Base-by-base conservation (phyloP, 192 early-diverging fungal species). In the Physocladia obscura region DNA sequence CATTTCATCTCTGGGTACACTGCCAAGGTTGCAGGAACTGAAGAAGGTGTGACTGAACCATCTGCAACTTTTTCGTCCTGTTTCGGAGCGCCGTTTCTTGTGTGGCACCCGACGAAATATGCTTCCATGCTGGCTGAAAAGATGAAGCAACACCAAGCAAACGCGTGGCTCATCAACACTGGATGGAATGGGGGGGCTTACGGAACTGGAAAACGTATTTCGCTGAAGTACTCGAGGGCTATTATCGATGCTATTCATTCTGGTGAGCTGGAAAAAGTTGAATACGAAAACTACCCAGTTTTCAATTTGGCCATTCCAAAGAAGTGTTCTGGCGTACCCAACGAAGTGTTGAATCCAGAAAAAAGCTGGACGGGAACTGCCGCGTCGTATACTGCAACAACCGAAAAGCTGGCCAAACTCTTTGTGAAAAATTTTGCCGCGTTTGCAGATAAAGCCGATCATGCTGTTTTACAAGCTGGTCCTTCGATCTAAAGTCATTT, bases 1-100 rank as follows among this genome's bases (percentile, higher is more conserved):
- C 94, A 96, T 82, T 98, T 98, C 78, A 96, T 98, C 76, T 91
- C 90, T 50, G 96, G 96, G 26, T 98, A 95, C 85, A 98, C 96
- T 0, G 93, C 96, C 71, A 98, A 98, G 90, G 92, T 98, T 76
- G 91, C 96, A 21, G 96, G 96, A 51, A 98, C 96, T 30, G 96
- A 98, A 73, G 93, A 94, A 11, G 96, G 96, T 60, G 87, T 98
- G 32, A 89, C 88, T 11, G 93, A 94, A 75, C 96, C 96, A 32
- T 2, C 85, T 73, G 93, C 96, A 31, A 96, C 94, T 4, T 98
- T 98, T 77, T 80, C 81, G 36, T 70, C 72, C 39, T 73, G 71
- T 54, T 95, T 93, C 71, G 94, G 94, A 69, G 89, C 93, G 70
- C 94, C 96, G n/a, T 98, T 98, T 90, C 83, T 98, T 35, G 94